A percentile compares a stretch with the other conserved stretches of the same genome.
Conservation (phyloP, 2,329 filamentous ascomycete genomes). For the Colletotrichum simmondsii region DNA sequence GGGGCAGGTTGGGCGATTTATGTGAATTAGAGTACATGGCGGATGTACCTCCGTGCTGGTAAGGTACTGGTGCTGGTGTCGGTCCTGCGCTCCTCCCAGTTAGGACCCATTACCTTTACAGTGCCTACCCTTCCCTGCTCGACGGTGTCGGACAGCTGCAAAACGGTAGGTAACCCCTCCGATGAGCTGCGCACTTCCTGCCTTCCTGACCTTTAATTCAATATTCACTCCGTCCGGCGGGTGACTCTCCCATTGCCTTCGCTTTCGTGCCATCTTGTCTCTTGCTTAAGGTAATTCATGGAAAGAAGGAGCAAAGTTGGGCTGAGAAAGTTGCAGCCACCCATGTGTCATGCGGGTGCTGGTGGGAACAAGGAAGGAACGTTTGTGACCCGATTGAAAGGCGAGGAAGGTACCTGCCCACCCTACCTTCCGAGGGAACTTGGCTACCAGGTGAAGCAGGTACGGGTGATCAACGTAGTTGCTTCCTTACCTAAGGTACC, state of each 20-base stretch:
- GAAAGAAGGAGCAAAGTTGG: not conserved
- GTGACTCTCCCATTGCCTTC: not conserved
- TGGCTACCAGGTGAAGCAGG: not conserved
- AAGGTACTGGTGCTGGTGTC: not conserved
- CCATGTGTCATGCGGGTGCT: not conserved
- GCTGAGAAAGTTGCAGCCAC: not conserved
- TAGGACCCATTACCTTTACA: constrained; percentile 13
- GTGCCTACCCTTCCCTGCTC: constrained; percentile 8
- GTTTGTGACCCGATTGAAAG: not conserved
- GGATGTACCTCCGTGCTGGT: constrained; percentile 2
- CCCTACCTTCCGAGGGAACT: not conserved
- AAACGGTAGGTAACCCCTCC: constrained; percentile 6
- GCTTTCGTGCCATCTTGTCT: not conserved
- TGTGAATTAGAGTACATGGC: constrained; percentile 29
- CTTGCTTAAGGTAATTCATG: not conserved
- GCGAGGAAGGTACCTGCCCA: not conserved
- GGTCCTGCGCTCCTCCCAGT: not conserved
- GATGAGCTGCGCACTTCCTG: constrained; percentile 1
- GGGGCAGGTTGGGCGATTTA: constrained; percentile 33
- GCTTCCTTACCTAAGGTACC: too few species aligned
- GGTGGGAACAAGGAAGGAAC: not conserved
- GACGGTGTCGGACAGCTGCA: not conserved
- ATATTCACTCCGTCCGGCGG: too few species aligned
- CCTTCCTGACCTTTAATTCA: not conserved
- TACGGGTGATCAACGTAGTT: too few species aligned